Evolutionary conservation across 2,329 filamentous ascomycete genomes (phyloP).

Genomic region (Trichoderma oligosporum): DNA sequence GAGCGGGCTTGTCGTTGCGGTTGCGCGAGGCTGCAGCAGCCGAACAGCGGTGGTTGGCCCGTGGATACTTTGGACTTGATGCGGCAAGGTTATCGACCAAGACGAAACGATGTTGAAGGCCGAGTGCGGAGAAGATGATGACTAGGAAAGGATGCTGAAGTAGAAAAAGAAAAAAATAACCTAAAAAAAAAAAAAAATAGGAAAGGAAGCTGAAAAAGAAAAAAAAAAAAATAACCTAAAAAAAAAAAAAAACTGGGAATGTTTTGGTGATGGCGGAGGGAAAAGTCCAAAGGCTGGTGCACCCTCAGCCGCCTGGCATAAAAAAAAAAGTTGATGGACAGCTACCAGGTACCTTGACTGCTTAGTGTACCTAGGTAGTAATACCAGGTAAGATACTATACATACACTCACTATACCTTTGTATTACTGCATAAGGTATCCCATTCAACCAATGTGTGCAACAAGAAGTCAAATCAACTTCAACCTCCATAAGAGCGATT

Average conservation of each 20-base stretch:
- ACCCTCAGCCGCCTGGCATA: conserved; percentile 1
- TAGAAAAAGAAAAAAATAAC: conserved; percentile 18
- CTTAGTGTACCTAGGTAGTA: too few species aligned
- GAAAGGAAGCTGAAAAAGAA: too few species aligned
- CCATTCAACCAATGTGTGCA: too few species aligned
- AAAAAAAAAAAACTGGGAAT: neutral
- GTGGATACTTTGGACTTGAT: neutral
- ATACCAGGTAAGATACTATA: too few species aligned
- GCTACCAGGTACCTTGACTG: conserved; percentile 1
- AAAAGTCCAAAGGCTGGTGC: conserved; percentile 10
- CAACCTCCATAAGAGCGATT: too few species aligned
- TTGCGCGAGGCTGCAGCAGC: conserved; percentile 18
- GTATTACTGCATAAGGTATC: too few species aligned
- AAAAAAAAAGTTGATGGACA: conserved; percentile 7
- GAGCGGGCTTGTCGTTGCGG: neutral
- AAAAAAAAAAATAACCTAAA: too few species aligned
- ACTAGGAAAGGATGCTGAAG: neutral
- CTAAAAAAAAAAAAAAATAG: too few species aligned
- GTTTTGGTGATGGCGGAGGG: conserved; percentile 17
- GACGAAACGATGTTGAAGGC: conserved; percentile 23
- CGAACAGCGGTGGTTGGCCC: conserved; percentile 12
- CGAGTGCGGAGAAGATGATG: conserved; percentile 32
- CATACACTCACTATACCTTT: too few species aligned
- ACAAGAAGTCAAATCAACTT: too few species aligned
- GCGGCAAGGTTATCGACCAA: neutral